Base-by-base conservation (phyloP, 108 stramenopile species). In the Skeletonema grethae region DNA sequence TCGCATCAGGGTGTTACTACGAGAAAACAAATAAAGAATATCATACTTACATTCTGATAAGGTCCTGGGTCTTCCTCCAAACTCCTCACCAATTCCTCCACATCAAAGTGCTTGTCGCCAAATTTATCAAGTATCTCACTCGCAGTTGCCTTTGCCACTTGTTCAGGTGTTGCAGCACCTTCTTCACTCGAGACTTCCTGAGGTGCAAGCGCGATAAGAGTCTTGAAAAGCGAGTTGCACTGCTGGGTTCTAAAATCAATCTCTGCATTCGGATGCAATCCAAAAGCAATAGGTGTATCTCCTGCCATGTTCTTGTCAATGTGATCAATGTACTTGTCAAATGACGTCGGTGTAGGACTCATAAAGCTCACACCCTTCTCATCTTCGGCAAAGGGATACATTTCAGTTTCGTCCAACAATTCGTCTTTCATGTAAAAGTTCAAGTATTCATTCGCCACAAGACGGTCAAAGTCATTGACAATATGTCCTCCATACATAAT, bases 401-500 rank as follows among this genome's bases (percentile, higher is more conserved):
- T 81, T 70, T 97, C 94, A 56, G 87, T 95, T 66, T 97, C 96
- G 68, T 97, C 96, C 35, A 97, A 67, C 18, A 97, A 79, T 72
- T 97, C 96, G 36, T 97, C 96, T 65, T 92, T 89, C 94, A 97
- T 94, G 86, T 87, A 95, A 77, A 87, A 91, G 61, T 96, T 90
- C 13, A 97, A 75, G 82, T 95, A 96, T 28, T 89, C 93, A 38
- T 89, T 88, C 58, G 89, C 86, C 35, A 96, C 70, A n/a, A 93
- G 82, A n/a, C 96, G 89, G 67, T 97, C 96, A 68, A 94, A 95
- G 66, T 97, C 96, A 85, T 97, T 97, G 32, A 97, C 96, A 56
- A 97, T 97, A 75, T 97, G 96, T 22, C 96, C 96, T 28, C 96
- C 96, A 68, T 97, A 97, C 87, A 97, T 95, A 60, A 97, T 97